A percentile compares a stretch with the other conserved stretches of the same genome.
phyloP scores from a whole-genome alignment of 1,284 basidiomycete genomes.

The Pseudozyma flocculosa region DNA sequence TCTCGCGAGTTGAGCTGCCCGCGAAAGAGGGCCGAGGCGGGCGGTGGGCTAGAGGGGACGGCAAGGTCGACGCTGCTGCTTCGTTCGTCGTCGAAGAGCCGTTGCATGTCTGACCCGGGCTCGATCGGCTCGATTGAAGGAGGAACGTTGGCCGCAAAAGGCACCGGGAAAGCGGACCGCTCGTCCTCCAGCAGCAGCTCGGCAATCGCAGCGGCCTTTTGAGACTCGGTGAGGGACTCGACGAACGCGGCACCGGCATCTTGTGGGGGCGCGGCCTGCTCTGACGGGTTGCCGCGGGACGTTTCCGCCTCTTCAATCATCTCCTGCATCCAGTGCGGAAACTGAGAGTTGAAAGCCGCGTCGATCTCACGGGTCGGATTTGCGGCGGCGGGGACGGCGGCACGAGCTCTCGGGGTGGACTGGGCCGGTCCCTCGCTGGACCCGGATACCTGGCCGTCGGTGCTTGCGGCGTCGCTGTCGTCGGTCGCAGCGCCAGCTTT shows the following conservation, averaged over 20 bases:
- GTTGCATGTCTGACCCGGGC: too few relatives aligned
- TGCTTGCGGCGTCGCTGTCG: too few relatives aligned
- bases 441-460: too few relatives aligned
- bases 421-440: slow-evolving; percentile 11
- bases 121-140: neutral
- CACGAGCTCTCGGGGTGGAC: slow-evolving; percentile 16
- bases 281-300: neutral
- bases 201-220: slow-evolving; percentile 20
- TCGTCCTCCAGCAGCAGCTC: slow-evolving; percentile 11
- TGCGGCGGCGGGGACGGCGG: neutral
- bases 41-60: slow-evolving; percentile 29
- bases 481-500: slow-evolving; percentile 18
- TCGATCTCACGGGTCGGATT: neutral
- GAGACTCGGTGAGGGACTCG: slow-evolving; percentile 12
- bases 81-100: too few relatives aligned
- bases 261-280: too few relatives aligned
- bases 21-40: neutral
- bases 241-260: neutral
- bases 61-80: slow-evolving; percentile 15
- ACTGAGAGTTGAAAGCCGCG: slow-evolving; percentile 19
- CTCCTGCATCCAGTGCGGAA: slow-evolving; percentile 21
- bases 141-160: too few relatives aligned
- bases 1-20: neutral
- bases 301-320: slow-evolving; percentile 14
- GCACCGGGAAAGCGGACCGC: too few relatives aligned